Evolutionary conservation across 345 rosid genomes (phyloP).

Genomic region (Raphanus sativus): DNA sequence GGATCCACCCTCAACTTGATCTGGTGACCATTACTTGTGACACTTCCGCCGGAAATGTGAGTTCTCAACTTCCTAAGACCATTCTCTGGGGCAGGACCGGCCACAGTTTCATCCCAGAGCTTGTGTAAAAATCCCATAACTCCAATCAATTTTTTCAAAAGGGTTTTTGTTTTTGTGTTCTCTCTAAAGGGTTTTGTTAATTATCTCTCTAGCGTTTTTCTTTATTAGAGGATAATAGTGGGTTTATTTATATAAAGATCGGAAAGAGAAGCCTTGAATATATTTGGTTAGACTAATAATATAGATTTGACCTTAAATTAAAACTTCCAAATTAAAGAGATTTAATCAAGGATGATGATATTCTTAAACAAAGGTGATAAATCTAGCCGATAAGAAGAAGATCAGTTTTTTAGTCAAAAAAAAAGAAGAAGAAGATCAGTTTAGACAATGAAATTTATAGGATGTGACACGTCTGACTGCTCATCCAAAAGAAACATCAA

Average conservation of each 20-base stretch:
- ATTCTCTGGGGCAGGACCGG: conserved; percentile 77
- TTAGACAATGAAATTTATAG: conserved; percentile 18
- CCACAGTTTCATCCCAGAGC: conserved; percentile 94
- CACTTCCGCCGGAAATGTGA: conserved; percentile 15
- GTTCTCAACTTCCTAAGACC: conserved; percentile 64
- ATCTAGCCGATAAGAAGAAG: conserved; percentile 20
- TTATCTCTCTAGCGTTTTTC: neutral
- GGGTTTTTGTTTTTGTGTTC: neutral
- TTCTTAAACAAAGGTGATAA: conserved; percentile 26
- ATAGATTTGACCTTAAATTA: conserved; percentile 19
- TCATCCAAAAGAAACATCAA: neutral
- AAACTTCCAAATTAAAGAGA: conserved; percentile 23
- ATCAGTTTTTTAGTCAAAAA: neutral
- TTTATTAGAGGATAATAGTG: conserved; percentile 17
- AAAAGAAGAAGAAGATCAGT: neutral
- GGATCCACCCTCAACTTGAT: conserved; percentile 40
- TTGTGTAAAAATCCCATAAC: conserved; percentile 74
- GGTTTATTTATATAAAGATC: conserved; percentile 33
- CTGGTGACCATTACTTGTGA: conserved; percentile 13
- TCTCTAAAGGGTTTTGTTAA: neutral
- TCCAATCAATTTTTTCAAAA: neutral
- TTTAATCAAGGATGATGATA: conserved; percentile 22
- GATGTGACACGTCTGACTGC: conserved; percentile 16
- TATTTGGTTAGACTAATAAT: conserved; percentile 24
- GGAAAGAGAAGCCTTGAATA: conserved; percentile 35